Conservation (phyloP, 441 rosid species). For the Populus hybrid region DNA sequence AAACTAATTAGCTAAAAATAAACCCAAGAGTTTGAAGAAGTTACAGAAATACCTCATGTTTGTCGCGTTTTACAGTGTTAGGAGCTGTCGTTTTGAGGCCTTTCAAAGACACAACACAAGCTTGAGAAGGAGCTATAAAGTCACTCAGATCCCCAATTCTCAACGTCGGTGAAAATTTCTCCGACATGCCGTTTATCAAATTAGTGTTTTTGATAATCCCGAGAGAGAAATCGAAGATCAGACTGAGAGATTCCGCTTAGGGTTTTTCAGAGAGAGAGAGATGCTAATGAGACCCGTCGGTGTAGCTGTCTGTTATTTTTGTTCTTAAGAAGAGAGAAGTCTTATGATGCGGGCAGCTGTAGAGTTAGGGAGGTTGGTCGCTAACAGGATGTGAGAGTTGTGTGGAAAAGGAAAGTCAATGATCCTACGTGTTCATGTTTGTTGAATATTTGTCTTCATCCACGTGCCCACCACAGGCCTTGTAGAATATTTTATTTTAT, state of each 20-base stretch:
- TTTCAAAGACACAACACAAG: conserved; percentile 72
- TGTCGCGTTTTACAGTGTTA: conserved; percentile 40
- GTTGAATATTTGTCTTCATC: neutral
- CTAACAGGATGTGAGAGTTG: neutral
- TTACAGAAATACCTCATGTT: conserved; percentile 43
- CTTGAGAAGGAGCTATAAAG: conserved; percentile 91
- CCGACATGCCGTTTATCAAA: conserved; percentile 52
- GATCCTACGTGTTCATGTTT: neutral
- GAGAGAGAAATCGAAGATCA: neutral
- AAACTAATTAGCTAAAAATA: neutral
- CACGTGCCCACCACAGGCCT: neutral
- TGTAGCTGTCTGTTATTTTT: neutral
- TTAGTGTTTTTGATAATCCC: neutral
- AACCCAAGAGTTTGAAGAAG: neutral
- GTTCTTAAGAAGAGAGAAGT: neutral
- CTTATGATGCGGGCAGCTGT: neutral
- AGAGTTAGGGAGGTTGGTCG: neutral
- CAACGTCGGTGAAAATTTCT: conserved; percentile 80
- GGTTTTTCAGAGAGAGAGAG: neutral
- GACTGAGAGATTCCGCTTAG: neutral
- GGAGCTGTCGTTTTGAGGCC: conserved; percentile 40
- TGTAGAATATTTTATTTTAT: neutral
- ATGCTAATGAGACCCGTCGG: neutral
- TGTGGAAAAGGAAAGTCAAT: neutral
- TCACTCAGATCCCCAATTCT: conserved; percentile 93